phyloP scores from a whole-genome alignment of 768 basidiomycete genomes.

The Boletus rex-veris region DNA sequence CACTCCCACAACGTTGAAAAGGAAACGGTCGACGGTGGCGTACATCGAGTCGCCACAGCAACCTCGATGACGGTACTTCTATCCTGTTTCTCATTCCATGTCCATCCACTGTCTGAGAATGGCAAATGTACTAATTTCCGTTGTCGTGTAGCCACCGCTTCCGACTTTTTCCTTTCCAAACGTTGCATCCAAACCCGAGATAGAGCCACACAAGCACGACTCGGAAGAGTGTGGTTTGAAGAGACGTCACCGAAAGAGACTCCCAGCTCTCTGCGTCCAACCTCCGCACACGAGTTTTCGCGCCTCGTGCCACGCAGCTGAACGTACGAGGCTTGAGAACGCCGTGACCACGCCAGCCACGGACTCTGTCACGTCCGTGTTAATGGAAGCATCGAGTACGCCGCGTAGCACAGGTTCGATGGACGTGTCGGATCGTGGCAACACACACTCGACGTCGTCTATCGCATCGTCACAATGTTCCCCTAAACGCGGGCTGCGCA shows the following conservation, averaged over 20 bases:
- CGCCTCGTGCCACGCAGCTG: slow-evolving; percentile 11
- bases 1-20: slow-evolving; percentile 12
- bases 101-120: slow-evolving; percentile 7
- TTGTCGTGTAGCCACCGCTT: slow-evolving; percentile 19
- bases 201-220: slow-evolving; percentile 8
- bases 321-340: slow-evolving; percentile 1
- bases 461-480: slow-evolving; percentile 24
- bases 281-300: slow-evolving; percentile 11
- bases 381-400: slow-evolving; percentile 19
- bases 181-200: slow-evolving; percentile 7
- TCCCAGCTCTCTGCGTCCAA: slow-evolving; percentile 21
- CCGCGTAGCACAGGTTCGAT: slow-evolving; percentile 20
- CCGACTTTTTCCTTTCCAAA: slow-evolving; percentile 18
- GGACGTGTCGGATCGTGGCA: slow-evolving; percentile 13
- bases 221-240: slow-evolving; percentile 12
- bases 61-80: slow-evolving; percentile 31
- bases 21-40: slow-evolving; percentile 18
- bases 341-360: slow-evolving; percentile 10
- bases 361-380: slow-evolving; percentile 20
- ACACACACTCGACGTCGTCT: slow-evolving; percentile 21
- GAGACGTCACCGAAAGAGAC: slow-evolving; percentile 16
- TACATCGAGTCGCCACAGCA: slow-evolving; percentile 23
- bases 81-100: slow-evolving; percentile 14
- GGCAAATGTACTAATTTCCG: slow-evolving; percentile 18
- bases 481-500: slow-evolving; percentile 37